A percentile compares a stretch with the other conserved stretches of the same genome.
Conservation (phyloP, 2,329 filamentous ascomycete genomes). For the Arthroderma sp. region DNA sequence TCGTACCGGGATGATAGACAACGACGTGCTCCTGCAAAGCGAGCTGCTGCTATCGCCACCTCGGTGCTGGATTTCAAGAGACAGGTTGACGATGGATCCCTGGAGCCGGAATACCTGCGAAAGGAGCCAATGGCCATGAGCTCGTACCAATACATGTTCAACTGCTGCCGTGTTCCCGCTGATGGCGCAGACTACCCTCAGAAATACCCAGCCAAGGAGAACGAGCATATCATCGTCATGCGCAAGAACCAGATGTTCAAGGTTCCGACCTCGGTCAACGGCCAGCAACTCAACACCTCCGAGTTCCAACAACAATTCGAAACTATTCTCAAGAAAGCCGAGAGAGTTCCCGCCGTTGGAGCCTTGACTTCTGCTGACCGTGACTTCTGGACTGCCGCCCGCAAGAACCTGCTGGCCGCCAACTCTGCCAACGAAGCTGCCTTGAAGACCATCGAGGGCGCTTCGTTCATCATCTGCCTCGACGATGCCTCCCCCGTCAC, state of each 20-base stretch:
- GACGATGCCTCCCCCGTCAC: slow-evolving; percentile 87
- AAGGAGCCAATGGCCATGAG: slow-evolving; percentile 96
- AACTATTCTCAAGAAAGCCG: slow-evolving; percentile 66
- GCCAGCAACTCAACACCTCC: slow-evolving; percentile 71
- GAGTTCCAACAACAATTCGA: slow-evolving; percentile 87
- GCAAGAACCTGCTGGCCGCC: slow-evolving; percentile 61
- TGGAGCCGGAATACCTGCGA: slow-evolving; percentile 99
- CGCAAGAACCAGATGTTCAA: slow-evolving; percentile 99
- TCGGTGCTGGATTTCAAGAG: slow-evolving; percentile 87
- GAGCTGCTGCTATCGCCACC: slow-evolving; percentile 79
- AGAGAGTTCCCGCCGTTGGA: slow-evolving; percentile 63
- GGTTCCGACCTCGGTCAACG: slow-evolving; percentile 66
- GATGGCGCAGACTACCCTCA: slow-evolving; percentile 69
- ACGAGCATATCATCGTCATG: slow-evolving; percentile 80
- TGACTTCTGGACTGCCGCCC: slow-evolving; percentile 80
- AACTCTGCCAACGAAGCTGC: slow-evolving; percentile 65
- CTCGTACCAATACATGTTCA: slow-evolving; percentile 99
- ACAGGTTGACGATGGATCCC: slow-evolving; percentile 65
- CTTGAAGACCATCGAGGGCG: slow-evolving; percentile 71
- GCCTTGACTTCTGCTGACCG: slow-evolving; percentile 83
- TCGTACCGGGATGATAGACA: slow-evolving; percentile 88
- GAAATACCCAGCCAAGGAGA: slow-evolving; percentile 61
- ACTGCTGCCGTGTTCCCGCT: slow-evolving; percentile 72
- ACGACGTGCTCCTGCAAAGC: slow-evolving; percentile 77
- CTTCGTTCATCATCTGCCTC: slow-evolving; percentile 83